These are phyloP conservation scores for Phaeosphaeriaceae sp. DNA, from an alignment of 2,329 filamentous ascomycete species.

Conservation along the genomic window DNA sequence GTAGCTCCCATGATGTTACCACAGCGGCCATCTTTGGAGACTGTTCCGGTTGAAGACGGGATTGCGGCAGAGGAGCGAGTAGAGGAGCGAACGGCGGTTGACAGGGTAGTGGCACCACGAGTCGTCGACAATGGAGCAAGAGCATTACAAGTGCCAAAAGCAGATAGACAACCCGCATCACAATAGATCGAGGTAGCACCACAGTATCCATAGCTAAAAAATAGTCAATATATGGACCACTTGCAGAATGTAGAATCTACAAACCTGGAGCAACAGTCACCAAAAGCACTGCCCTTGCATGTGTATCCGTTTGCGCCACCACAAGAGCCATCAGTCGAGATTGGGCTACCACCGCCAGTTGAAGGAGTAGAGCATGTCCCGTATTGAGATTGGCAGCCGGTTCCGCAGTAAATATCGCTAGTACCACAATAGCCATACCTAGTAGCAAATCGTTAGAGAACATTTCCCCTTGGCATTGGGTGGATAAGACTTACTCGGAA, in stretches of 20 bases:
- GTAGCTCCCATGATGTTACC: neutral
- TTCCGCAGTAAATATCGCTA: neutral
- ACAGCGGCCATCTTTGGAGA: neutral
- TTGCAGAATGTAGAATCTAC: neutral
- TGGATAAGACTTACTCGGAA: neutral
- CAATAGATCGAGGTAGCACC: neutral
- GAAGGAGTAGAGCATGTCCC: neutral
- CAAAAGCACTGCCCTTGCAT: neutral
- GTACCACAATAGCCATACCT: neutral
- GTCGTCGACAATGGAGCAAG: neutral
- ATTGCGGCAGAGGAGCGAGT: neutral
- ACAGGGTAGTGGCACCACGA: neutral
- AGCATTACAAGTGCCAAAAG: neutral
- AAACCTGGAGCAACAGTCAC: neutral
- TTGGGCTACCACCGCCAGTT: neutral
- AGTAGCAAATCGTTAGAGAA: neutral
- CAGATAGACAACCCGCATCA: neutral
- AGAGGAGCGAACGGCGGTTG: neutral
- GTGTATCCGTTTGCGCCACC: neutral
- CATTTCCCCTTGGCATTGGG: neutral
- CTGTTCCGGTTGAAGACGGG: neutral
- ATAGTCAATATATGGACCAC: neutral
- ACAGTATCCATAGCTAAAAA: neutral
- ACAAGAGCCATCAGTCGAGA: neutral
- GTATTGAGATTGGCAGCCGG: neutral